Percentiles rank a stretch among this genome's conserved stretches.
These are phyloP conservation scores for Cystoderma amianthinum DNA, from an alignment of 768 basidiomycete species.

Conservation along the genomic window DNA sequence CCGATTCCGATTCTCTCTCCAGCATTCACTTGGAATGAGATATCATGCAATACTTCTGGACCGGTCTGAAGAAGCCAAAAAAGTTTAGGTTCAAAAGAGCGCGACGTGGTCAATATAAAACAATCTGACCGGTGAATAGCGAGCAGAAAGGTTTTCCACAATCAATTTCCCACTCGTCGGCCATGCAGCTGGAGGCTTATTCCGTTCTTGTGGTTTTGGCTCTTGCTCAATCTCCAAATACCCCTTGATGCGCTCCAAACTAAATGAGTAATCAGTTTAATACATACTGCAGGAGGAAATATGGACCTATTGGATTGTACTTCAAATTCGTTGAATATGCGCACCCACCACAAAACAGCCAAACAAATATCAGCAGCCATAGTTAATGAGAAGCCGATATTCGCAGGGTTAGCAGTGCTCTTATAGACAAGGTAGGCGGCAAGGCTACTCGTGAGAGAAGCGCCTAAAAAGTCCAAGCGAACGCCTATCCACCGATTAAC, in stretches of 20 bases:
- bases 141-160: neutral
- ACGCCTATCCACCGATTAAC: constrained; percentile 38
- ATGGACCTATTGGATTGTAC: constrained; percentile 14
- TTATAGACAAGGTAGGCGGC: constrained; percentile 48
- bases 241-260: constrained; percentile 64
- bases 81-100: no score
- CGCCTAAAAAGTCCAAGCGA: constrained; percentile 52
- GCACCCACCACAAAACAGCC: constrained; percentile 45
- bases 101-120: neutral
- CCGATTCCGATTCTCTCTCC: constrained; percentile 19
- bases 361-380: constrained; percentile 36
- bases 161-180: constrained; percentile 41
- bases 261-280: constrained; percentile 6
- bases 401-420: constrained; percentile 29
- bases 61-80: neutral
- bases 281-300: neutral
- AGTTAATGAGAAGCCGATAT: constrained; percentile 46
- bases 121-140: constrained; percentile 1
- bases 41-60: no score
- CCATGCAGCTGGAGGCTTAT: constrained; percentile 59
- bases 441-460: constrained; percentile 43
- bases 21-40: no score
- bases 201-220: constrained; percentile 24
- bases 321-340: constrained; percentile 27
- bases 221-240: constrained; percentile 57